Evolutionary conservation across 2,329 filamentous ascomycete genomes (phyloP).

Genomic region (Paecilomyces fulvus): DNA sequence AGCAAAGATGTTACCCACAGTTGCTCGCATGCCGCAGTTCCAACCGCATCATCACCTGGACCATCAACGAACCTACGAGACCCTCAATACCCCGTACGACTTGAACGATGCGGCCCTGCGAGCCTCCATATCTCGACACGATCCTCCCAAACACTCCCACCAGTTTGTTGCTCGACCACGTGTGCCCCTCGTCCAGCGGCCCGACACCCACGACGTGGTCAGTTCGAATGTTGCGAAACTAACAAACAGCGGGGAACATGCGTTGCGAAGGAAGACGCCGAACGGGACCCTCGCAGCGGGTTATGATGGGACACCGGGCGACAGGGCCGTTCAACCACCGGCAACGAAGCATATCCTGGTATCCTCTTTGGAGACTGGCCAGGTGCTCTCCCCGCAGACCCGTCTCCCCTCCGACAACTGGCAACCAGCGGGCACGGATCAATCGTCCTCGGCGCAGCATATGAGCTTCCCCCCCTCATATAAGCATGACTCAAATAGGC

Average conservation of each 20-base stretch:
- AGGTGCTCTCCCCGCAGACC: conserved; percentile 22
- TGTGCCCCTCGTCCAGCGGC: conserved; percentile 30
- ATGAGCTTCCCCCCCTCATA: conserved; percentile 33
- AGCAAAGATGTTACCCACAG: conserved; percentile 41
- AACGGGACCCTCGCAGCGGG: conserved; percentile 87
- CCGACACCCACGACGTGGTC: conserved; percentile 20
- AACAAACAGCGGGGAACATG: conserved; percentile 52
- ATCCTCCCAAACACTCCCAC: conserved; percentile 16
- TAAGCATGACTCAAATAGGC: conserved; percentile 24
- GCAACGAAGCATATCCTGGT: conserved; percentile 77
- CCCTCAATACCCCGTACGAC: conserved; percentile 23
- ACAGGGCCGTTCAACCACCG: conserved; percentile 64
- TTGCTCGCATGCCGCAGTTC: conserved; percentile 36
- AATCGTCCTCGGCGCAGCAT: conserved; percentile 19
- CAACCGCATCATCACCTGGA: conserved; percentile 33
- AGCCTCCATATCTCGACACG: conserved; percentile 15
- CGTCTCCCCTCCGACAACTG: conserved; percentile 24
- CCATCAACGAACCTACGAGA: conserved; percentile 22
- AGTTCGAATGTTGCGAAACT: conserved; percentile 12
- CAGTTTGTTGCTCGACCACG: conserved; percentile 23
- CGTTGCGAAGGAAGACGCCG: conserved; percentile 83
- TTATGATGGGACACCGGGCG: conserved; percentile 75
- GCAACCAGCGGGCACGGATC: conserved; percentile 22
- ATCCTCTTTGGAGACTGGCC: conserved; percentile 44
- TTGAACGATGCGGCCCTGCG: conserved; percentile 17